These are phyloP conservation scores for Phytophthora podocarpi DNA, from an alignment of 352 stramenopile genomes.

Conservation along the genomic window DNA sequence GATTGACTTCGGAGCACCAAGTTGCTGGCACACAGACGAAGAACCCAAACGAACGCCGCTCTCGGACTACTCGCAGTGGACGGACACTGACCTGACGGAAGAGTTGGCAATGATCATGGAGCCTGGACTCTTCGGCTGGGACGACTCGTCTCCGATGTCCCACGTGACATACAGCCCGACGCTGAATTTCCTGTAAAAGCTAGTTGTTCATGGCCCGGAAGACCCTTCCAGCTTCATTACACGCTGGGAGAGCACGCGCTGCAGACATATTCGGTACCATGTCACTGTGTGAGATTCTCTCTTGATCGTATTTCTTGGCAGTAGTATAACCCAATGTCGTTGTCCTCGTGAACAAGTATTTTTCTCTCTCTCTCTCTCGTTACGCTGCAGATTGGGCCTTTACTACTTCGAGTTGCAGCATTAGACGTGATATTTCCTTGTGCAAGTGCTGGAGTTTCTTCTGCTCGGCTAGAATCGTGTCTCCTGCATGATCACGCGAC, in stretches of 20 bases:
- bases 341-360: conserved; percentile 24
- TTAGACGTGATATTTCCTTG: conserved; percentile 55
- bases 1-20: conserved; percentile 64
- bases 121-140: conserved; percentile 28
- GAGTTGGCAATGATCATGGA: conserved; percentile 41
- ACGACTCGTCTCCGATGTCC: conserved; percentile 13
- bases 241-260: conserved; percentile 4
- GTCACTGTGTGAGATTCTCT: conserved; percentile 24
- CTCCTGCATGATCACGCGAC: conserved; percentile 50
- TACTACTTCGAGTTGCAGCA: conserved; percentile 55
- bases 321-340: conserved; percentile 23
- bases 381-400: conserved; percentile 28
- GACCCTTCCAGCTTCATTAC: conserved; percentile 9
- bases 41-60: conserved; percentile 34
- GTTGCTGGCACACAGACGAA: conserved; percentile 41
- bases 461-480: conserved; percentile 54
- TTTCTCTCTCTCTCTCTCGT: conserved; percentile 8
- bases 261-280: conserved; percentile 19
- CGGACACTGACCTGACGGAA: conserved; percentile 47
- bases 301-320: conserved; percentile 20
- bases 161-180: conserved; percentile 21
- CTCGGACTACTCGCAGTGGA: conserved; percentile 38
- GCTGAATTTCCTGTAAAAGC: conserved; percentile 25
- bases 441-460: conserved; percentile 64
- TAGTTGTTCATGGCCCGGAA: conserved; percentile 5